Percentiles rank a stretch among this genome's conserved stretches.
These are phyloP conservation scores for Pistacia atlantica DNA, from an alignment of 345 rosid species.

Conservation along the genomic window DNA sequence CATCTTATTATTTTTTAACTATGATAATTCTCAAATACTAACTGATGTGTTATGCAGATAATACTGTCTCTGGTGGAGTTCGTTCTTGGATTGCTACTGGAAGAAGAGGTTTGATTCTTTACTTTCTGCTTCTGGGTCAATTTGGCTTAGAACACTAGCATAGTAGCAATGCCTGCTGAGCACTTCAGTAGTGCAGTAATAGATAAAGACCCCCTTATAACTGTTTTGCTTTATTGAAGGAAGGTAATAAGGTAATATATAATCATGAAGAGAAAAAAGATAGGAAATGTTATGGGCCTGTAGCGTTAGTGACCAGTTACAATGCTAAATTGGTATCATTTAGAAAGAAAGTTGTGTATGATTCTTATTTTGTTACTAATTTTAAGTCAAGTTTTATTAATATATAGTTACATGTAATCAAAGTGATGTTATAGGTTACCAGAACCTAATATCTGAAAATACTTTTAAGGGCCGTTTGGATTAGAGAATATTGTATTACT, in stretches of 20 bases:
- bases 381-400: too few relatives aligned
- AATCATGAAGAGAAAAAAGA: neutral
- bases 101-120: constrained; percentile 52
- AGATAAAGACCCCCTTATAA: neutral
- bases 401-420: neutral
- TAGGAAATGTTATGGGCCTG: too few relatives aligned
- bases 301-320: too few relatives aligned
- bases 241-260: neutral
- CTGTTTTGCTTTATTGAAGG: neutral
- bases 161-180: neutral
- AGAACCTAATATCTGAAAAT: neutral
- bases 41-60: constrained; percentile 25
- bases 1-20: neutral
- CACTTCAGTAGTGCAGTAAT: neutral
- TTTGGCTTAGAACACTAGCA: neutral
- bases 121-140: neutral
- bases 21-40: constrained; percentile 13
- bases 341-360: neutral
- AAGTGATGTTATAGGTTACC: too few relatives aligned
- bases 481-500: too few relatives aligned
- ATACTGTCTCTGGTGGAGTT: constrained; percentile 40
- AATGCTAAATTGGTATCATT: too few relatives aligned
- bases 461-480: neutral
- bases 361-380: too few relatives aligned
- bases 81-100: constrained; percentile 94